Base-by-base conservation (phyloP, 108 stramenopile species). In the Craspedostauros australis region DNA sequence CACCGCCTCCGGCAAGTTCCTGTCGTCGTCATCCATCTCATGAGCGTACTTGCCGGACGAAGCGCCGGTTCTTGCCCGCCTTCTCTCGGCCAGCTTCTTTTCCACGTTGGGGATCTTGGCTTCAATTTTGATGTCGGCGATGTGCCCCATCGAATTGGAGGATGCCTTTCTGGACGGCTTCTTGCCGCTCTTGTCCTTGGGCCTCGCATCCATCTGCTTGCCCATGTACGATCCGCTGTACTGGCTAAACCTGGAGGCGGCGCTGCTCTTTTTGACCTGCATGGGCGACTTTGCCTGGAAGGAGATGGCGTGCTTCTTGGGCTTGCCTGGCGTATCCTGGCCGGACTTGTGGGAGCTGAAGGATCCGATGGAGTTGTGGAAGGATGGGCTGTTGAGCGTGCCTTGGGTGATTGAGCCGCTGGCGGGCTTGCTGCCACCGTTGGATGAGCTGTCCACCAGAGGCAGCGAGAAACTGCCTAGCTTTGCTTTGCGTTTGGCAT, bases 31-130 rank as follows among this genome's bases (percentile, higher is more conserved):
- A 18, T 30, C 7, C 11, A 31, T 9, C 5, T n/a, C n/a, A n/a
- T n/a, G n/a, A n/a, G n/a, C n/a, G n/a, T n/a, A n/a, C n/a, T n/a
- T n/a, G n/a, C n/a, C n/a, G n/a, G n/a, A n/a, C n/a, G n/a, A n/a
- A 30, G 2, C 11, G 22, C 20, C 22, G 33, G 29, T 14, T 33
- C 37, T 18, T 27, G n/a, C 9, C 31, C 15, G 6, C 8, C 31
- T 46, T 31, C 16, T 4, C 64, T 44, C 5, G 20, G 47, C 8
- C 33, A 56, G 39, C 19, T 56, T 65, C 28, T 29, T 14, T 26
- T 65, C 40, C 40, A 65, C 57, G 28, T 65, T 40, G 0, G 58
- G 58, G 33, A 54, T 65, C n/a, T 53, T 65, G 14, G 57, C 64
- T 30, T 65, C 16, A 41, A 65, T 65, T 14, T 48, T 56, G 19